These are phyloP conservation scores for Handroanthus guayacan DNA, from an alignment of 257 asterid genomes.

Conservation along the genomic window DNA sequence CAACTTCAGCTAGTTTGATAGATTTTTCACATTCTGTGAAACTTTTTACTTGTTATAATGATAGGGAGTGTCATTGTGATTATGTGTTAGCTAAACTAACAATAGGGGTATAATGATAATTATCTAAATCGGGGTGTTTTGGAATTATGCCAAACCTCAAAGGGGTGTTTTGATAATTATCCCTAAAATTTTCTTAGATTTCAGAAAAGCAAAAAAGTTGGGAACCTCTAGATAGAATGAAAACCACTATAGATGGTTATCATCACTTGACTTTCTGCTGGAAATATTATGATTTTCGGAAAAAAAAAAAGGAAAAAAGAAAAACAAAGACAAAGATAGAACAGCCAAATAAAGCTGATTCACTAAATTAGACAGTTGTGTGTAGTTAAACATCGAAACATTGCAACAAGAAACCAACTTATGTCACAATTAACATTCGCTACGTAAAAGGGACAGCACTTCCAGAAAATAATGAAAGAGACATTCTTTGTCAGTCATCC, in stretches of 20 bases:
- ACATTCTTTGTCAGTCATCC: constrained; percentile 55
- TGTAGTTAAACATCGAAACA: not conserved
- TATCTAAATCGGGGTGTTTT: too few species aligned
- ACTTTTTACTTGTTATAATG: not conserved
- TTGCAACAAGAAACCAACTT: constrained; percentile 29
- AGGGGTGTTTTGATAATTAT: too few species aligned
- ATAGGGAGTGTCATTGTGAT: not conserved
- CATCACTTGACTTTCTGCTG: not conserved
- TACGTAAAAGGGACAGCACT: constrained; percentile 36
- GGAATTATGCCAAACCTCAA: too few species aligned
- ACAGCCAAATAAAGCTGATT: constrained; percentile 6
- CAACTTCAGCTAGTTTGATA: not conserved
- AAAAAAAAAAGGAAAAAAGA: too few species aligned
- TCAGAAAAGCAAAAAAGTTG: not conserved
- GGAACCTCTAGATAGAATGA: not conserved
- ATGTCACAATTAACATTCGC: not conserved
- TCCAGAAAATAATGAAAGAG: constrained; percentile 30
- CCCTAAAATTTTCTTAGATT: constrained; percentile 7
- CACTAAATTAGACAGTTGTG: not conserved
- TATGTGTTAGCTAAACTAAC: not conserved
- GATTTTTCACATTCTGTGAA: not conserved
- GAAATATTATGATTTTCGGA: not conserved
- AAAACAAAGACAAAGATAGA: too few species aligned
- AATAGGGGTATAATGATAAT: too few species aligned
- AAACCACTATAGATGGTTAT: constrained; percentile 7